Base-by-base conservation (phyloP, 2,329 filamentous ascomycete species). In the Stromatinia cepivora region DNA sequence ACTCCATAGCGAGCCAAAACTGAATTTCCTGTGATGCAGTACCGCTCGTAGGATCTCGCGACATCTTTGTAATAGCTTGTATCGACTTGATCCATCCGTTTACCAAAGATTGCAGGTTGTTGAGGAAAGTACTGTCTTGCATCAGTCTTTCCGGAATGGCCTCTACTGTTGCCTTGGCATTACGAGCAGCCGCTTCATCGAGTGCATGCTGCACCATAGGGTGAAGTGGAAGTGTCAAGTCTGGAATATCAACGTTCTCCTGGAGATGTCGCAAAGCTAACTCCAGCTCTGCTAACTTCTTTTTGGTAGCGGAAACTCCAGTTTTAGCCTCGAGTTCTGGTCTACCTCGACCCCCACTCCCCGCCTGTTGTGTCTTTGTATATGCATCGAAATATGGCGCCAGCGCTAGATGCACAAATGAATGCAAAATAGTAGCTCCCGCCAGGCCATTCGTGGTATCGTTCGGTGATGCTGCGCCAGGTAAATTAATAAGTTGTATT, bases 71-170 rank as follows among this genome's bases (percentile, higher is more conserved):
- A 75, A 97, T 96, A 61, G 91, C 90, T 79, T 97, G 94, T 73
- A 99, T 99, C 15, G 94, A 97, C 82, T 97, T 97, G 82, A 99
- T 99, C 95, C 95, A 99, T 72, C 90, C 90, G 79, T 98, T 99
- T 71, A 98, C 95, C 62, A 90, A 95, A 64, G 92, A 90, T 79
- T 98, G 95, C 50, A 99, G 84, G 75, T 91, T 93, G 81, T 99
- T 99, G 76, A 97, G 89, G 75, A 99, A 96, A 15, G 89, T 88
- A 76, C 92, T 97, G 80, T 97, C 95, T 70, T 92, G 89, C 46
- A 97, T 84, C n/a, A 96, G 85, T 15, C 87, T 81, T 11, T 87
- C 77, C 3, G 93, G 90, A 59, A 99, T 92, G 71, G 93, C 81
- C 56, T 97, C 93, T 56, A 94, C 87, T 0, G 90, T 88, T 1